These are phyloP conservation scores for Hirschfeldia incana DNA, from an alignment of 345 rosid species.

Conservation along the genomic window DNA sequence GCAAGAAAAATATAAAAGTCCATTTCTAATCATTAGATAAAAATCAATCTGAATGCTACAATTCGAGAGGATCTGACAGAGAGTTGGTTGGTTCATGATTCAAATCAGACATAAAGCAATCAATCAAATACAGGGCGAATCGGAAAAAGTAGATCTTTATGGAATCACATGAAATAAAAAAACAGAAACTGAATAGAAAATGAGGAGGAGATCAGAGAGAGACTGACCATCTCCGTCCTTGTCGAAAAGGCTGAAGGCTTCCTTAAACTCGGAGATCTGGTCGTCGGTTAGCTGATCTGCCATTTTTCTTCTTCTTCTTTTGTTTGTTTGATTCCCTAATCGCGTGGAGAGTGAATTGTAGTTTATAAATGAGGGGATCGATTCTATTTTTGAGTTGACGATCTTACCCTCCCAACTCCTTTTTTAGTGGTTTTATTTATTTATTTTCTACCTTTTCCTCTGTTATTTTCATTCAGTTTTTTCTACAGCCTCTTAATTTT, in stretches of 20 bases:
- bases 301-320: slow-evolving; percentile 25
- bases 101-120: background rate
- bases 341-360: background rate
- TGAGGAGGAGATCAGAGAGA: background rate
- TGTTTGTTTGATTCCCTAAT: background rate
- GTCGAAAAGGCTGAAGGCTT: slow-evolving; percentile 15
- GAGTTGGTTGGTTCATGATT: background rate
- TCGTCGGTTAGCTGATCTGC: slow-evolving; percentile 58
- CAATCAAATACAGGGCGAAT: background rate
- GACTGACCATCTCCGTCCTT: background rate
- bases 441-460: background rate
- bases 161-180: background rate
- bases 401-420: background rate
- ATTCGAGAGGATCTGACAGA: background rate
- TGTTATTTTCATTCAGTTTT: background rate
- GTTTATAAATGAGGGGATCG: background rate
- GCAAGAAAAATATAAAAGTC: no score
- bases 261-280: slow-evolving; percentile 53
- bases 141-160: background rate
- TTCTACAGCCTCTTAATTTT: background rate
- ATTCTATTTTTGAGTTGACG: background rate
- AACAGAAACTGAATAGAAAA: background rate
- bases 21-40: background rate
- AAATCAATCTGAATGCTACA: background rate
- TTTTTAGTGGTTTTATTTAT: background rate